Conservation (phyloP, 2,329 filamentous ascomycete genomes). For the Colletotrichum cordylinicola region DNA sequence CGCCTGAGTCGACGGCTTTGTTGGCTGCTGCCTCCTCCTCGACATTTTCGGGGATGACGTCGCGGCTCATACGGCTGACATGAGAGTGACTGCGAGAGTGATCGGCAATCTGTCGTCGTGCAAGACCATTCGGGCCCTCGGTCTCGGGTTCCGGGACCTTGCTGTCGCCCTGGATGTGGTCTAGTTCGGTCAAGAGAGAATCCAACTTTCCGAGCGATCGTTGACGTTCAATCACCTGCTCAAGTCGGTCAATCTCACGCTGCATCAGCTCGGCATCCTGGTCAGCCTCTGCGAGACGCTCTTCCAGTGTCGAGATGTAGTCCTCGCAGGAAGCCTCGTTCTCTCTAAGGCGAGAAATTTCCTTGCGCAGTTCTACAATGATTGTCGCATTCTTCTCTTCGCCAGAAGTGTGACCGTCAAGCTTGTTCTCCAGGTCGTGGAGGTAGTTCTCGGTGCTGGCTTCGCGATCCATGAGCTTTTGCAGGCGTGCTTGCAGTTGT, state of each 20-base stretch:
- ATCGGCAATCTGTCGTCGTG: conserved; percentile 50
- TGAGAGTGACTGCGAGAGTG: conserved; percentile 55
- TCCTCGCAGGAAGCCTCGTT: conserved; percentile 92
- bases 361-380: conserved; percentile 86
- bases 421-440: conserved; percentile 86
- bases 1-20: conserved; percentile 27
- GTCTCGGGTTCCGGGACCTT: conserved; percentile 44
- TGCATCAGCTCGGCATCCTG: conserved; percentile 98
- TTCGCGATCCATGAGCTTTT: conserved; percentile 92
- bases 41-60: conserved; percentile 59
- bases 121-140: conserved; percentile 43
- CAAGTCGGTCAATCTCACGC: conserved; percentile 90
- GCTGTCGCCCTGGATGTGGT: conserved; percentile 72
- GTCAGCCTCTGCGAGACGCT: conserved; percentile 92
- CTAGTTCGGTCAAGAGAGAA: conserved; percentile 88
- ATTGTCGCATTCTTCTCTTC: conserved; percentile 92
- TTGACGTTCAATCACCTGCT: conserved; percentile 95
- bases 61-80: conserved; percentile 58
- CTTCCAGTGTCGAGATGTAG: conserved; percentile 96
- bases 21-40: conserved; percentile 41
- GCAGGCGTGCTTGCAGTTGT: conserved; percentile 87
- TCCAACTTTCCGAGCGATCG: conserved; percentile 94
- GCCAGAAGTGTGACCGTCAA: conserved; percentile 88
- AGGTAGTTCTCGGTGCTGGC: conserved; percentile 91
- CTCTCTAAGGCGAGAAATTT: conserved; percentile 85